Conservation (phyloP, 2,329 filamentous ascomycete genomes). For the Hypoxylon sp. region DNA sequence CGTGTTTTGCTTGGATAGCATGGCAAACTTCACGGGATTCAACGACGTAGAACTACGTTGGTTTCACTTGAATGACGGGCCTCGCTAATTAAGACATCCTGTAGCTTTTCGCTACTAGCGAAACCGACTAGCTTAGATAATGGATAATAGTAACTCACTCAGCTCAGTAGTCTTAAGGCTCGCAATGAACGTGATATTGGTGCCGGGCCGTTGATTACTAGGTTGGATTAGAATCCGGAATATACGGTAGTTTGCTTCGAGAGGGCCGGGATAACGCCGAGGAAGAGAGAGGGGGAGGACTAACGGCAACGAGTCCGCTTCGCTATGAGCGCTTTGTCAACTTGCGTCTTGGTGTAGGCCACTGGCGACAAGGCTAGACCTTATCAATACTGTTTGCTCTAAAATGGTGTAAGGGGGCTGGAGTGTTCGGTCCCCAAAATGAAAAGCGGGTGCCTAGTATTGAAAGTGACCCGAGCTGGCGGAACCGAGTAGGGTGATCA, state of each 20-base stretch:
- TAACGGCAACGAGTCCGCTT: background rate
- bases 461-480: background rate
- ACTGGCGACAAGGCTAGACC: background rate
- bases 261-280: background rate
- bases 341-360: background rate
- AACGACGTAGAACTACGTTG: background rate
- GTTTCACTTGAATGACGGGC: background rate
- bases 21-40: background rate
- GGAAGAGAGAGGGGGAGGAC: background rate
- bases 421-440: background rate
- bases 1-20: background rate
- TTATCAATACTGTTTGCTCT: background rate
- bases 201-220: background rate
- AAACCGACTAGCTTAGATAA: background rate
- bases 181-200: too few relatives aligned
- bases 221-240: background rate
- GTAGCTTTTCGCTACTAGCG: background rate
- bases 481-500: background rate
- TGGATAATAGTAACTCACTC: background rate
- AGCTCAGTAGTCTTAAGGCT: background rate
- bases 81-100: background rate
- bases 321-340: background rate
- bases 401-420: background rate
- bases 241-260: background rate
- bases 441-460: background rate